Evolutionary conservation across 306 rosid genomes (phyloP).

Genomic region (Quercus wislizeni): DNA sequence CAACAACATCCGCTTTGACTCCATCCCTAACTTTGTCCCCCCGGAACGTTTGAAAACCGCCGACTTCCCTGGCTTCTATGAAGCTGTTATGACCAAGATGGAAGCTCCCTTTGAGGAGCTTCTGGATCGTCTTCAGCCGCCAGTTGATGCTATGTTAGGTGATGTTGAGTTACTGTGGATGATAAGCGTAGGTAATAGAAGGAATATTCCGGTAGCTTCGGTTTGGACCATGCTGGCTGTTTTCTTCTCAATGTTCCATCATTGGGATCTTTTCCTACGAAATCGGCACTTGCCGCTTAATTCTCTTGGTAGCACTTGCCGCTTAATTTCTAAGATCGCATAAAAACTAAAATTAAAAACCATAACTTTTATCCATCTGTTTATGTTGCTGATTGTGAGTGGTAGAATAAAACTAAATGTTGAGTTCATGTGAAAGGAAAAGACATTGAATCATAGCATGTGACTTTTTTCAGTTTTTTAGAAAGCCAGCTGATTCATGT

Average conservation of each 20-base stretch:
- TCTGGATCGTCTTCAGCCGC: constrained; percentile 10
- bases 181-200: constrained; percentile 1
- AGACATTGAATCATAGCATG: too few species aligned
- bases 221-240: constrained; percentile 15
- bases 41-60: constrained; percentile 4
- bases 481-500: too few species aligned
- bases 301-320: background rate
- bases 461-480: too few species aligned
- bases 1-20: background rate
- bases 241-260: background rate
- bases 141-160: background rate
- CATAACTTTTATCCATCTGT: too few species aligned
- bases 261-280: background rate
- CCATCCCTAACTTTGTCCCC: constrained; percentile 25
- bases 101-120: constrained; percentile 20
- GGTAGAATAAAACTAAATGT: too few species aligned
- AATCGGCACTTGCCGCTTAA: background rate
- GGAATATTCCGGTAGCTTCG: constrained; percentile 20
- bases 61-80: constrained; percentile 11
- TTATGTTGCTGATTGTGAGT: too few species aligned
- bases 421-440: too few species aligned
- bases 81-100: constrained; percentile 20
- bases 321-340: too few species aligned
- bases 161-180: constrained; percentile 21
- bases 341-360: too few species aligned